Percentiles rank a stretch among this genome's conserved stretches.
These are phyloP conservation scores for Diaporthe citri DNA, from an alignment of 2,329 filamentous ascomycete species.

Conservation along the genomic window DNA sequence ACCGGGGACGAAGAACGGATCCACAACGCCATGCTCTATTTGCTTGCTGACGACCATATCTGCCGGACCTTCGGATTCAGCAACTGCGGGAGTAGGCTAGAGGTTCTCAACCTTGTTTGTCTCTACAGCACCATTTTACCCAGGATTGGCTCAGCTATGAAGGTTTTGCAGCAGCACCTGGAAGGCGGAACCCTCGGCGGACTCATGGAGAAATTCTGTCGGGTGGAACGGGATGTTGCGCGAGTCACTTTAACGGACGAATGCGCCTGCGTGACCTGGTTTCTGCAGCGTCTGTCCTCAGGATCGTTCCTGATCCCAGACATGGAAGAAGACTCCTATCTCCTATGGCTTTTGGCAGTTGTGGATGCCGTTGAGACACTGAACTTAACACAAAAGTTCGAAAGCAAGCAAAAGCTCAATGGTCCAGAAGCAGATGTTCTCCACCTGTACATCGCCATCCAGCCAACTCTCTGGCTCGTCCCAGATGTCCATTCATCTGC, in stretches of 20 bases:
- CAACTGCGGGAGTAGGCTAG: background rate
- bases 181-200: background rate
- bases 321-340: background rate
- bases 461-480: background rate
- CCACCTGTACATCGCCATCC: background rate
- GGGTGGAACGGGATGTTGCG: background rate
- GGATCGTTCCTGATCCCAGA: background rate
- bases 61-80: background rate
- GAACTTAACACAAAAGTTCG: background rate
- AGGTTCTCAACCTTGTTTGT: background rate
- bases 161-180: background rate
- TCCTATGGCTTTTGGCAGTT: background rate
- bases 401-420: background rate
- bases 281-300: background rate
- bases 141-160: background rate
- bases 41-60: background rate
- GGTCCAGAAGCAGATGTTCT: background rate
- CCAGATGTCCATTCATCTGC: background rate
- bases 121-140: background rate
- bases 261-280: background rate
- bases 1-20: background rate
- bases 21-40: background rate
- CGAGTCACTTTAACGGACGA: background rate
- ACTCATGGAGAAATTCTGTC: background rate
- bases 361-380: background rate